Evolutionary conservation across 1,284 basidiomycete species (phyloP).

Genomic region (Ceraceosorus bombacis): DNA sequence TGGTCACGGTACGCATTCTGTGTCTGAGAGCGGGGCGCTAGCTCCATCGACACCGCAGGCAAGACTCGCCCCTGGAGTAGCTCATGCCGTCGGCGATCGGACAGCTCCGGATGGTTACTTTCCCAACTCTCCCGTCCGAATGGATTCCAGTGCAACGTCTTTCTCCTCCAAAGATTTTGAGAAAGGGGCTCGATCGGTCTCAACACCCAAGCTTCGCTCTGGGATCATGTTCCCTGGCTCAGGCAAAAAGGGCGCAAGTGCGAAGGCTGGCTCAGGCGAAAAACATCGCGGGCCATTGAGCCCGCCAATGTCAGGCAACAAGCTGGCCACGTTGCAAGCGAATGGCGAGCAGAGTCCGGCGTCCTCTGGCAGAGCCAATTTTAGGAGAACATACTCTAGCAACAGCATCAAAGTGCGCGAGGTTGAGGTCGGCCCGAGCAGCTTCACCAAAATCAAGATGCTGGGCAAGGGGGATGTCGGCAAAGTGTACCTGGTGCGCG

Average conservation of each 20-base stretch:
- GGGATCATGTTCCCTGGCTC: constrained; percentile 35
- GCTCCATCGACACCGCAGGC: neutral
- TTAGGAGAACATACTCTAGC: constrained; percentile 88
- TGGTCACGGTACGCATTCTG: constrained; percentile 15
- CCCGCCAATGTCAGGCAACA: constrained; percentile 43
- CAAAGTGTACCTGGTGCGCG: constrained; percentile 45
- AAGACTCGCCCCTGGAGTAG: too few species aligned
- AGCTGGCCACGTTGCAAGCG: constrained; percentile 30
- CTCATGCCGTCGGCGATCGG: too few species aligned
- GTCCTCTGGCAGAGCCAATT: constrained; percentile 53
- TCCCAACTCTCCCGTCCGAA: constrained; percentile 37
- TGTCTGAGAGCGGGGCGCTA: constrained; percentile 13
- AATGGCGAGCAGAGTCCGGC: constrained; percentile 19
- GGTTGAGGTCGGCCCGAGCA: constrained; percentile 41
- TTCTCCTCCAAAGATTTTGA: constrained; percentile 45
- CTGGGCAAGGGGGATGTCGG: constrained; percentile 48
- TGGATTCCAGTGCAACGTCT: constrained; percentile 40
- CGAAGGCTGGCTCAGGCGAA: constrained; percentile 1
- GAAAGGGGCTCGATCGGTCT: constrained; percentile 21
- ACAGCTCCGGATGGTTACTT: constrained; percentile 22
- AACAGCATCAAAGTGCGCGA: constrained; percentile 88
- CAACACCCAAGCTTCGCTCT: constrained; percentile 29
- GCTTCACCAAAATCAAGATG: constrained; percentile 47
- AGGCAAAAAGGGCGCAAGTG: constrained; percentile 21
- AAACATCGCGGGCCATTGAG: neutral